Base-by-base conservation (phyloP, 331 rosid genomes). In the Telfairia occidentalis region DNA sequence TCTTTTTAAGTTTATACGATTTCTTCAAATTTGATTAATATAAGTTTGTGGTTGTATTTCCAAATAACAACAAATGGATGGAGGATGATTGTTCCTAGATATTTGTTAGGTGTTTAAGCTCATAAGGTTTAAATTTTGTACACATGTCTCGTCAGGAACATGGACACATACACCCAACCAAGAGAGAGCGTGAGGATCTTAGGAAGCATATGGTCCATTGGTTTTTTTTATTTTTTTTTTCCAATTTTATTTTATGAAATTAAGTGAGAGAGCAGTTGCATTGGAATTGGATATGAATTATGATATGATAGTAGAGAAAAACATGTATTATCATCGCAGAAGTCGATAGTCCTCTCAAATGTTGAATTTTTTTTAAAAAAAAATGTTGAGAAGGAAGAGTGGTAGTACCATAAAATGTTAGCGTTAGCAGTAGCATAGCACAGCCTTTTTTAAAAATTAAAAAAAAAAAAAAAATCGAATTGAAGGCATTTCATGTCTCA, bases 401-500 rank as follows among this genome's bases (percentile, higher is more conserved):
- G 40, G 3, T 0, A 59, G 42, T 60, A 60, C 67, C 42, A 32
- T 32, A 32, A 30, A 40, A 60, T 60, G 23, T 29, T 29, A 60
- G 61, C 61, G 15, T 55, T 55, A 55, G 15, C 15, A 21, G n/a
- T n/a, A n/a, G n/a, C n/a, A n/a, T n/a, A n/a, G 15, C 30, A 10
- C 5, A 55, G 0, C n/a, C 0, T 11, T 55, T 13, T 12, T n/a
- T n/a, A n/a, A n/a, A n/a, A n/a, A n/a, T n/a, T n/a, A n/a, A n/a
- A n/a, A n/a, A n/a, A n/a, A n/a, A n/a, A n/a, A n/a, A n/a, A n/a
- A 32, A 32, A 2, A 32, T 46, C 6, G 9, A 2, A 40, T 66
- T 64, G 4, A 65, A 8, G 55, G 34, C 29, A 43, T 77, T 71
- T 24, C 77, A 12, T 32, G 15, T 28, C 84, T 81, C 75, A 66